Evolutionary conservation across 805 yeast genomes (phyloP), one percentile per base, ranked within the genome.

Genomic region (Yamadazyma kitorensis): DNA sequence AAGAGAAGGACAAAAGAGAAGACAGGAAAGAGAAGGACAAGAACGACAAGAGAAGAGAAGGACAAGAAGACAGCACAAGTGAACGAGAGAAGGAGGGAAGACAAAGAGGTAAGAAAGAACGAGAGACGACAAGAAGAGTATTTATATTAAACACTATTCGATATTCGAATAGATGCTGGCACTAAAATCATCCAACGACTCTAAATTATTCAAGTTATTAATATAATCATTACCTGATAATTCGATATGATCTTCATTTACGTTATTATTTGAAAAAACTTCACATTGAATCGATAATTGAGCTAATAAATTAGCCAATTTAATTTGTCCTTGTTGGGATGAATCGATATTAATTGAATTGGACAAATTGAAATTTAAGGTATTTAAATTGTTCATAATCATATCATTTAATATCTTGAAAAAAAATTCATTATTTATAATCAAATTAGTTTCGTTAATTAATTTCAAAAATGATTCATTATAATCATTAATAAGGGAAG

Each of bases 151-250:
- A 6, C 5, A 12, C 42, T 52, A 64, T 34, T 66, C 72, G 44
- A 84, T 86, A 51, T 87, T 87, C 13, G 95, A 82, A 57, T 89
- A 89, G 6, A 89, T 89, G 45, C 87, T 73, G 4, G 97, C 97
- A 60, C 95, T 82, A 46, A 89, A 72, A 40, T 87, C 96, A 45
- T 86, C 94, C 37, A 89, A 70, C 43, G 80, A 87, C 12, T 76
- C 80, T 20, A 59, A 47, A 24, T 55, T 59, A 45, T 63, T 64
- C 37, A 64, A 42, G 33, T 41, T 55, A 46, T 61, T 64, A 22
- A 67, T 49, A 43, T 57, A 67, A 11, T 55, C 50, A 40, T 67
- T 67, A 9, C 72, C 73, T 1, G 57, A 37, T 14, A 52, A 39
- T 26, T 57, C 56, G 4, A 29, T 33, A n/a, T 18, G 17, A n/a